Evolutionary conservation across 2,329 filamentous ascomycete species (phyloP).

Genomic region (Pseudocercospora crystallina): DNA sequence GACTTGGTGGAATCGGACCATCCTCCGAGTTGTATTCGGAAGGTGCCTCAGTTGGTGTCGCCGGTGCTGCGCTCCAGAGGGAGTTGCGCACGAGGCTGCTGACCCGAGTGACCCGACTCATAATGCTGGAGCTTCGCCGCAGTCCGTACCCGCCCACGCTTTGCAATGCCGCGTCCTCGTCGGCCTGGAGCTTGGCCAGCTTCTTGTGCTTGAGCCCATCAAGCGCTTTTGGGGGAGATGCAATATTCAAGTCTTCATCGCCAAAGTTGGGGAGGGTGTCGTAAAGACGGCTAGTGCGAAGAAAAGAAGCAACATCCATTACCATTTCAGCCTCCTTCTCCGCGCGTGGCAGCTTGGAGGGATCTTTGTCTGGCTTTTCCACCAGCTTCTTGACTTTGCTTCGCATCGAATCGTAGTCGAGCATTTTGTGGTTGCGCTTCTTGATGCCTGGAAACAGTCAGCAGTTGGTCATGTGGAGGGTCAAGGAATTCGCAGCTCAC

Average conservation of each 20-base stretch:
- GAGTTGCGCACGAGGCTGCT: conserved; percentile 15
- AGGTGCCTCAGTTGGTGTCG: conserved; percentile 2
- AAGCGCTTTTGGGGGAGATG: conserved; percentile 29
- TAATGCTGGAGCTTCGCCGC: conserved; percentile 16
- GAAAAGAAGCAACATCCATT: conserved; percentile 20
- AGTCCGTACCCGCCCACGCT: conserved; percentile 14
- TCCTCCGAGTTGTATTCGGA: background rate
- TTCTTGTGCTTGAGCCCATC: conserved; percentile 24
- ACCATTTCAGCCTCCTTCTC: conserved; percentile 93
- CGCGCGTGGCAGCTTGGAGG: conserved; percentile 89
- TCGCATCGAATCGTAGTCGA: conserved; percentile 95
- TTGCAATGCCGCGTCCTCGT: conserved; percentile 18
- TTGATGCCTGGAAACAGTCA: conserved; percentile 67
- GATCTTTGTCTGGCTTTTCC: conserved; percentile 98
- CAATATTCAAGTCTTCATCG: conserved; percentile 23
- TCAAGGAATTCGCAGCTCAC: conserved; percentile 47
- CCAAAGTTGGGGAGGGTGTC: conserved; percentile 7
- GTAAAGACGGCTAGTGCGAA: conserved; percentile 14
- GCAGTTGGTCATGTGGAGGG: no score
- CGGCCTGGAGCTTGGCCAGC: conserved; percentile 4
- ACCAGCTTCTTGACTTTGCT: conserved; percentile 95
- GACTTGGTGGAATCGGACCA: background rate
- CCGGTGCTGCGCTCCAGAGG: background rate
- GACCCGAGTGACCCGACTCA: conserved; percentile 12
- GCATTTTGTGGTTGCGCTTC: conserved; percentile 96